Percentiles rank a stretch among this genome's conserved stretches.
Conservation (phyloP, 371 early-diverging fungal species). For the Haplosporangium sp. region DNA sequence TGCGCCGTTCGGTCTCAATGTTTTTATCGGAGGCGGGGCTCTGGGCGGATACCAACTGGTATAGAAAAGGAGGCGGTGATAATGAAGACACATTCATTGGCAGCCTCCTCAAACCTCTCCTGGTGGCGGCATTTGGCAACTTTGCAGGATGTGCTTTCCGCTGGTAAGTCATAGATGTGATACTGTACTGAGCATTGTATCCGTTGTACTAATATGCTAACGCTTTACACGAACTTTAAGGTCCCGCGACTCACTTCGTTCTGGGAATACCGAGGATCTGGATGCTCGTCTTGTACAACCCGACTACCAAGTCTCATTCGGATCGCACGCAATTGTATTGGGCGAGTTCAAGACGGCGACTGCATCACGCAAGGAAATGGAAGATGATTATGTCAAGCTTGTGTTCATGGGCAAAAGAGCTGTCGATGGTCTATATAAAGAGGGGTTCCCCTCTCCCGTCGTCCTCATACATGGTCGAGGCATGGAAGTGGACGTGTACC, state of each 20-base stretch:
- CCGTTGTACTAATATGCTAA: background rate
- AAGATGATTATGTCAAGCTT: slow-evolving; percentile 15
- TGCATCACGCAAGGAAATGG: slow-evolving; percentile 4
- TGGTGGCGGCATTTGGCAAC: slow-evolving; percentile 8
- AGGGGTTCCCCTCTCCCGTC: slow-evolving; percentile 10
- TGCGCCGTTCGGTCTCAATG: background rate
- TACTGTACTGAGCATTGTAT: background rate
- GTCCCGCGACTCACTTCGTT: slow-evolving; percentile 6
- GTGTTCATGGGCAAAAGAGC: slow-evolving; percentile 24
- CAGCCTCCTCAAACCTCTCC: slow-evolving; percentile 7
- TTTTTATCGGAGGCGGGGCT: slow-evolving; percentile 7
- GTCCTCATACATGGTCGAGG: slow-evolving; percentile 21
- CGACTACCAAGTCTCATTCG: slow-evolving; percentile 25
- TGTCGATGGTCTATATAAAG: slow-evolving; percentile 9
- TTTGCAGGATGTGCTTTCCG: slow-evolving; percentile 13
- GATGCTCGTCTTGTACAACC: slow-evolving; percentile 8
- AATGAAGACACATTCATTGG: slow-evolving; percentile 15
- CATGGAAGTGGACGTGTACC: slow-evolving; percentile 12
- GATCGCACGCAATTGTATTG: slow-evolving; percentile 3
- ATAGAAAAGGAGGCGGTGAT: slow-evolving; percentile 6
- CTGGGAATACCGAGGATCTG: background rate
- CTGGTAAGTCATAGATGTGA: slow-evolving; percentile 7
- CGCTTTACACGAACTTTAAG: too few relatives aligned
- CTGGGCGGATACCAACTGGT: slow-evolving; percentile 11
- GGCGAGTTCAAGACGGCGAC: slow-evolving; percentile 17